Percentiles rank a stretch among this genome's conserved stretches.
Evolutionary conservation across 768 basidiomycete genomes (phyloP).

Genomic region (Boletus rubescentipes): DNA sequence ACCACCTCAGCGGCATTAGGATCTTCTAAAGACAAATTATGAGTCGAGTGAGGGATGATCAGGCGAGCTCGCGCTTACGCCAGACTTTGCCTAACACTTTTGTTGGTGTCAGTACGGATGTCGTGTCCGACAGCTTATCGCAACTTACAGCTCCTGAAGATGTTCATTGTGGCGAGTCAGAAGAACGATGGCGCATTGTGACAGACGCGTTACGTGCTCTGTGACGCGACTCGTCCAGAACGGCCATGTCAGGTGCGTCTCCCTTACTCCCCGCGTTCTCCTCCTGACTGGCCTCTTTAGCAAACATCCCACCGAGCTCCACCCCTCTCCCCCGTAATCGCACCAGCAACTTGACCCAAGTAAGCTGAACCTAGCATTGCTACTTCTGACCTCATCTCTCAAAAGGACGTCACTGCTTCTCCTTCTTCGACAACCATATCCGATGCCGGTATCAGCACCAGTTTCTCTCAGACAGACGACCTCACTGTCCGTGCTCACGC

Average conservation of each 20-base stretch:
- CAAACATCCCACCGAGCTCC: background rate
- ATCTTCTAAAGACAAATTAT: conserved; percentile 60
- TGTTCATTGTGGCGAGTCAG: conserved; percentile 60
- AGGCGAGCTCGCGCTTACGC: conserved; percentile 59
- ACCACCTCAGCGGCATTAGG: conserved; percentile 94
- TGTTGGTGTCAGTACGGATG: conserved; percentile 20
- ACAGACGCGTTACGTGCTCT: conserved; percentile 26
- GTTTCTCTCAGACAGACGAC: conserved; percentile 20
- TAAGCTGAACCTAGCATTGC: background rate
- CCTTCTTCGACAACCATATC: conserved; percentile 35
- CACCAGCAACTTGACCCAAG: conserved; percentile 12
- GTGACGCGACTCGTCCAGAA: conserved; percentile 15
- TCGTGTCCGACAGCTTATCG: conserved; percentile 5
- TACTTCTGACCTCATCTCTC: background rate
- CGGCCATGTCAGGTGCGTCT: conserved; percentile 20
- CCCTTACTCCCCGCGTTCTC: background rate
- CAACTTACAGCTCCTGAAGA: conserved; percentile 76
- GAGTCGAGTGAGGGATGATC: conserved; percentile 21
- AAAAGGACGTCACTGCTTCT: conserved; percentile 18
- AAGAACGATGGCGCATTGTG: conserved; percentile 20
- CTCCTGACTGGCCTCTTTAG: conserved; percentile 3
- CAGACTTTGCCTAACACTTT: conserved; percentile 90
- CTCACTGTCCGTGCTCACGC: conserved; percentile 18
- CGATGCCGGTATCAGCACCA: conserved; percentile 24
- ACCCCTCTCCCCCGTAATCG: conserved; percentile 18